Conservation (phyloP, 768 basidiomycete genomes). For the Mycena epipterygia region DNA sequence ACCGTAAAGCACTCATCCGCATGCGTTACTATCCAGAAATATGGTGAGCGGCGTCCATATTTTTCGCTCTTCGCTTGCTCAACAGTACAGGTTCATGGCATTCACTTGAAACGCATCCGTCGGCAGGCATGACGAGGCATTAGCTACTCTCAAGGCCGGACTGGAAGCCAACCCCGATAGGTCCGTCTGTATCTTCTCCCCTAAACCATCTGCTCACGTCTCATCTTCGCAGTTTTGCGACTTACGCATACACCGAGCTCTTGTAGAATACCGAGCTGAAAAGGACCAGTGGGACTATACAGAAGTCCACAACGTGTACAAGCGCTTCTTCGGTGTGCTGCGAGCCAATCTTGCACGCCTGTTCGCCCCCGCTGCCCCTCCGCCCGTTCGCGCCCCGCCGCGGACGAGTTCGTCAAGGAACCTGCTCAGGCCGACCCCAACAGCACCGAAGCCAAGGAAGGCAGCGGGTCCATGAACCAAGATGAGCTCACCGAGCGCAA, state of each 20-base stretch:
- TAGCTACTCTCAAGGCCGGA: conserved; percentile 83
- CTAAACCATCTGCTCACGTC: neutral
- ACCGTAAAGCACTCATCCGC: conserved; percentile 89
- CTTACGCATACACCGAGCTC: conserved; percentile 87
- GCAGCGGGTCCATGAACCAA: neutral
- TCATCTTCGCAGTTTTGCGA: conserved; percentile 80
- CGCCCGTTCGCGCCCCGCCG: no score
- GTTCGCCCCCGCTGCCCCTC: conserved; percentile 60
- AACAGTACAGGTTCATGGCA: conserved; percentile 83
- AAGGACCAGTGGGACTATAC: conserved; percentile 67
- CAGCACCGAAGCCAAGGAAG: neutral
- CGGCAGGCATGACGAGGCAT: conserved; percentile 85
- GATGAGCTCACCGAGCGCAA: conserved; percentile 67
- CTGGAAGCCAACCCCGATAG: conserved; percentile 90
- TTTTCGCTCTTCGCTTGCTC: conserved; percentile 7
- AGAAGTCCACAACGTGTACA: conserved; percentile 80
- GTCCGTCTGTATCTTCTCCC: conserved; percentile 49
- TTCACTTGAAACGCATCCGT: conserved; percentile 82
- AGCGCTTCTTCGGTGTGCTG: conserved; percentile 78
- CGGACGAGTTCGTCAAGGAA: neutral
- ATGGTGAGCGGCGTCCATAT: conserved; percentile 67
- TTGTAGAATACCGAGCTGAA: conserved; percentile 62
- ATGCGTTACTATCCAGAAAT: conserved; percentile 97
- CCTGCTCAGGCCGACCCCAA: neutral
- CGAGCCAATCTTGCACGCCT: conserved; percentile 72